Percentiles rank a stretch among this genome's conserved stretches.
Conservation (phyloP, 2,329 filamentous ascomycete genomes). For the Penicillium sp. region DNA sequence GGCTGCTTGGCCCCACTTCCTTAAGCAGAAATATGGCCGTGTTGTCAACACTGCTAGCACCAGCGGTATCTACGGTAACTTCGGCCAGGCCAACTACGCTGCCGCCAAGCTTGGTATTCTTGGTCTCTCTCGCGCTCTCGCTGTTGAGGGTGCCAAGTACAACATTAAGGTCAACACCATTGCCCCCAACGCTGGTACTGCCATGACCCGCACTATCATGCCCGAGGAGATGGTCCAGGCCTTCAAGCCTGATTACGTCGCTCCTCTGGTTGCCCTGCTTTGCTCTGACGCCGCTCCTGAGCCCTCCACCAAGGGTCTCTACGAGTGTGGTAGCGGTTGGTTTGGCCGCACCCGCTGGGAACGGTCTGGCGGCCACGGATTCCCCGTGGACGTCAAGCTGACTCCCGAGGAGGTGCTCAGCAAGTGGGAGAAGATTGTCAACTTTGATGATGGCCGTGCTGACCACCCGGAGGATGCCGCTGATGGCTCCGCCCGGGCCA, state of each 20-base stretch:
- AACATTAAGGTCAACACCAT: conserved; percentile 99
- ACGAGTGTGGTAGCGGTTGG: conserved; percentile 96
- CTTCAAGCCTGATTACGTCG: conserved; percentile 98
- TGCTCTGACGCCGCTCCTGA: conserved; percentile 83
- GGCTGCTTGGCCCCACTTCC: conserved; percentile 95
- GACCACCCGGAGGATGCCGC: conserved; percentile 81
- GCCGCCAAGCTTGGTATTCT: conserved; percentile 91
- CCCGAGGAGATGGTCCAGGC: conserved; percentile 97
- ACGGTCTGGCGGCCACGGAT: conserved; percentile 82
- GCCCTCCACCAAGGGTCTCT: conserved; percentile 80
- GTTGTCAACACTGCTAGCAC: conserved; percentile 97
- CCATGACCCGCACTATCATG: conserved; percentile 91
- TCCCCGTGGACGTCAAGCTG: conserved; percentile 81
- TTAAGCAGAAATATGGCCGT: conserved; percentile 98
- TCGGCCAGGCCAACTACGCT: conserved; percentile 97
- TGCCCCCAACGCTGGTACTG: conserved; percentile 92
- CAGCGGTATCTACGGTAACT: conserved; percentile 98
- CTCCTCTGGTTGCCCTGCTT: conserved; percentile 85
- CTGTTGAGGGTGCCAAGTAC: conserved; percentile 91
- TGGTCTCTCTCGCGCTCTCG: conserved; percentile 89
- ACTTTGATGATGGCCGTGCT: conserved; percentile 84
- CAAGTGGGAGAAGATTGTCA: conserved; percentile 74
- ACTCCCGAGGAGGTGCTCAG: conserved; percentile 81
- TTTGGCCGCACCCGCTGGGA: conserved; percentile 92
- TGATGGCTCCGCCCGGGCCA: conserved; percentile 75